Conservation (phyloP, 2,329 filamentous ascomycete genomes). For the Paraconiothyrium sp. region DNA sequence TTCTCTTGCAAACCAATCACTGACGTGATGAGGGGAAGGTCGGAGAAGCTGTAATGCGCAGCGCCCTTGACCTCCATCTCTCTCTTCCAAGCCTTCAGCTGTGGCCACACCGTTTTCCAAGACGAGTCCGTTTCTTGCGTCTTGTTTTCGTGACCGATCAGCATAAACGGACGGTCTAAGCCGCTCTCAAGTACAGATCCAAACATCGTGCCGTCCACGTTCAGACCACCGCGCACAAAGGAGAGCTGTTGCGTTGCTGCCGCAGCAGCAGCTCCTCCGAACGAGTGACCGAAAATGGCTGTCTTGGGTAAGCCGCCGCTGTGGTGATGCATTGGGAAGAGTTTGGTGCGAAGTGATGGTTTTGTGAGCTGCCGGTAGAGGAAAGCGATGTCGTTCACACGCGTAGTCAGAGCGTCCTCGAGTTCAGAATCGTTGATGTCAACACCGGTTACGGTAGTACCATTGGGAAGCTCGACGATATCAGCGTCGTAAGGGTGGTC, state of each 20-base stretch:
- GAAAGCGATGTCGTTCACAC: constrained; percentile 35
- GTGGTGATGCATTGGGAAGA: constrained; percentile 20
- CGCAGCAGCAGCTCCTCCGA: constrained; percentile 47
- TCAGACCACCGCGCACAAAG: constrained; percentile 39
- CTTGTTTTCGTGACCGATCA: constrained; percentile 41
- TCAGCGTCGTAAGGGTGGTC: constrained; percentile 62
- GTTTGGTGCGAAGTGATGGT: constrained; percentile 17
- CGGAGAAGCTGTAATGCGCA: constrained; percentile 41
- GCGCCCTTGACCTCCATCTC: constrained; percentile 37
- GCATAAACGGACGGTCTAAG: constrained; percentile 32
- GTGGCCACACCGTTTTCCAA: constrained; percentile 36
- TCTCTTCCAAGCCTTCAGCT: constrained; percentile 36
- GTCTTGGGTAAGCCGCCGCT: constrained; percentile 13
- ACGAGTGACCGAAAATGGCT: constrained; percentile 47
- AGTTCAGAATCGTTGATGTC: constrained; percentile 36
- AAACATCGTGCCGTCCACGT: constrained; percentile 49
- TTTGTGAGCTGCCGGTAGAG: constrained; percentile 31
- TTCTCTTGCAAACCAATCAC: constrained; percentile 28
- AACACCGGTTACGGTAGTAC: constrained; percentile 37
- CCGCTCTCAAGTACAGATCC: constrained; percentile 27
- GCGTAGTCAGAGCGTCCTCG: constrained; percentile 30
- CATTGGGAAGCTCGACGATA: constrained; percentile 62
- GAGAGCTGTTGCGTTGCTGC: constrained; percentile 24
- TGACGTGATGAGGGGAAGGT: constrained; percentile 30
- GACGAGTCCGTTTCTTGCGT: constrained; percentile 39